Conservation (phyloP, 495 filamentous ascomycete species). For the Evernia prunastri region DNA sequence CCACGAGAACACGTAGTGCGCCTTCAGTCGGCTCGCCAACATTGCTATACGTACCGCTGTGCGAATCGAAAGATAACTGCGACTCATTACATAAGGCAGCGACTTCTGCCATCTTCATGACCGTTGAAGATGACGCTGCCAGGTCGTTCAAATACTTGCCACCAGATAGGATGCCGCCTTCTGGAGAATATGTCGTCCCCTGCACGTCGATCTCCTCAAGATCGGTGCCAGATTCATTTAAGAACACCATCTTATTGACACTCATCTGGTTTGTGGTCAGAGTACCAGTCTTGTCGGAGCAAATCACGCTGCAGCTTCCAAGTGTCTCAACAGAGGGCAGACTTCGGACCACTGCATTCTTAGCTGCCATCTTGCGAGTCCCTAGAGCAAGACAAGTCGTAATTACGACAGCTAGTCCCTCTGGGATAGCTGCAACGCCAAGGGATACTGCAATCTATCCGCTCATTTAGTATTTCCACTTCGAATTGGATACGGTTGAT, state of each 20-base stretch:
- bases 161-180: slow-evolving; percentile 59
- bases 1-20: slow-evolving; percentile 80
- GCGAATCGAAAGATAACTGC: slow-evolving; percentile 71
- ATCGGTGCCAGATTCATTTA: slow-evolving; percentile 63
- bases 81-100: slow-evolving; percentile 88
- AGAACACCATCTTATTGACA: slow-evolving; percentile 82
- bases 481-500: not conserved
- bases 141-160: slow-evolving; percentile 65
- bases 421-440: slow-evolving; percentile 95
- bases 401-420: slow-evolving; percentile 95
- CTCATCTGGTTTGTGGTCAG: slow-evolving; percentile 99
- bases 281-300: slow-evolving; percentile 99
- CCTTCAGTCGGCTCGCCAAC: slow-evolving; percentile 97
- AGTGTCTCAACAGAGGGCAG: slow-evolving; percentile 96
- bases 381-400: slow-evolving; percentile 94
- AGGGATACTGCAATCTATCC: slow-evolving; percentile 85
- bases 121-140: slow-evolving; percentile 66
- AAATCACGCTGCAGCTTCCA: slow-evolving; percentile 98
- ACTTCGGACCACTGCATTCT: slow-evolving; percentile 94
- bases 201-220: slow-evolving; percentile 87
- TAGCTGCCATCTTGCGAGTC: slow-evolving; percentile 95
- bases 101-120: slow-evolving; percentile 78
- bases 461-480: not conserved
- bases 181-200: slow-evolving; percentile 88
- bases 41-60: slow-evolving; percentile 65